Evolutionary conservation across 2,329 filamentous ascomycete species (phyloP).

Genomic region (Aulographum hederae): DNA sequence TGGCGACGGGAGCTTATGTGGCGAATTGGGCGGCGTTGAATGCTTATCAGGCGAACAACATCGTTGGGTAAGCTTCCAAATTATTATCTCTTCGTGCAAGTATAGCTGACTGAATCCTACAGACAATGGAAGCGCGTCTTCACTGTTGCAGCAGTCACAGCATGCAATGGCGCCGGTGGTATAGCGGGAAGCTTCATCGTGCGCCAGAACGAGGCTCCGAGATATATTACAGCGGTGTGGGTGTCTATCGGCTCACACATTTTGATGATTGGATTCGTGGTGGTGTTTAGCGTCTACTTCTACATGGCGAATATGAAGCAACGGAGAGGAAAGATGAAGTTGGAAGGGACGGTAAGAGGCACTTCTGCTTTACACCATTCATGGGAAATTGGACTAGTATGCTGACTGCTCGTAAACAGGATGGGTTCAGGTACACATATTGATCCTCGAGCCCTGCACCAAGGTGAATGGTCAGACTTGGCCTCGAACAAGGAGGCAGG

Average conservation of each 20-base stretch:
- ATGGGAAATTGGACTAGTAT: neutral
- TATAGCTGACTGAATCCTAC: constrained; percentile 8
- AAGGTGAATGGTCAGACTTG: too few species aligned
- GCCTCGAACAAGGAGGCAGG: too few species aligned
- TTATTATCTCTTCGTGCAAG: neutral
- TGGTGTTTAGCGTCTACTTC: constrained; percentile 34
- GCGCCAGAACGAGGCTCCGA: constrained; percentile 6
- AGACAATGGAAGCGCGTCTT: constrained; percentile 19
- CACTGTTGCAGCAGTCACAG: constrained; percentile 1
- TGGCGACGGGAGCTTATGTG: constrained; percentile 9
- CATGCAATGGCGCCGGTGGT: constrained; percentile 2
- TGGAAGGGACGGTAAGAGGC: constrained; percentile 27
- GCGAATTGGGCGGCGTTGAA: constrained; percentile 1
- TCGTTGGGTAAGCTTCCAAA: constrained; percentile 2
- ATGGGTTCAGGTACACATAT: neutral
- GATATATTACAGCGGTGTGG: constrained; percentile 40
- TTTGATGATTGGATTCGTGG: constrained; percentile 37
- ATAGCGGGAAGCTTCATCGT: constrained; percentile 5
- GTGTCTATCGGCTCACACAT: constrained; percentile 45
- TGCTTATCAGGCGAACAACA: constrained; percentile 4
- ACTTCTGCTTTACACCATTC: too few species aligned
- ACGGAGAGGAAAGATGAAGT: constrained; percentile 24
- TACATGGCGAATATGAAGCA: constrained; percentile 31
- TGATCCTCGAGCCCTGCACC: too few species aligned
- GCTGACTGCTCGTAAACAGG: neutral